These are phyloP conservation scores for Zalaria obscura DNA, from an alignment of 2,329 filamentous ascomycete species.

Conservation along the genomic window DNA sequence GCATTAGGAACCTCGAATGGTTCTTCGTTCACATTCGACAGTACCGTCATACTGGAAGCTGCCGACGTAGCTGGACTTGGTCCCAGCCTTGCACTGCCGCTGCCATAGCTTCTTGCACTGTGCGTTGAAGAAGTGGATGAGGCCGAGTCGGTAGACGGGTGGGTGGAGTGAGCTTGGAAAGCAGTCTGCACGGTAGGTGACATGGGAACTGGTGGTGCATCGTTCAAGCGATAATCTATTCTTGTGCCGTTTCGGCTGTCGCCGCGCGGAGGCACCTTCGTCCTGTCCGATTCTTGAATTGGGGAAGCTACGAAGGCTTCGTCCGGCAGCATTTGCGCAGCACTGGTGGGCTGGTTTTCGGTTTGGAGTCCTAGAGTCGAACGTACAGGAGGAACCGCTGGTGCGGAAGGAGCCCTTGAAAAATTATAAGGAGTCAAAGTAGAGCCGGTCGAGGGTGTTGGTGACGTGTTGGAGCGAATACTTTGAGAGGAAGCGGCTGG, in stretches of 20 bases:
- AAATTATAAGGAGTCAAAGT: too few species aligned
- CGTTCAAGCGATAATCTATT: conserved; percentile 13
- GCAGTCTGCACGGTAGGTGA: conserved; percentile 1
- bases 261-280: conserved; percentile 5
- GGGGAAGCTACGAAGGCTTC: background rate
- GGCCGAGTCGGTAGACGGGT: conserved; percentile 4
- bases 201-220: conserved; percentile 15
- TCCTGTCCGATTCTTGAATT: background rate
- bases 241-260: conserved; percentile 11
- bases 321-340: background rate
- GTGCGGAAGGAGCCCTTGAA: too few species aligned
- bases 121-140: conserved; percentile 6
- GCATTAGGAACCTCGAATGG: background rate
- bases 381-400: too few species aligned
- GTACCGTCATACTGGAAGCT: conserved; percentile 13
- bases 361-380: too few species aligned
- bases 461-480: conserved; percentile 6
- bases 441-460: background rate
- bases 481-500: too few species aligned
- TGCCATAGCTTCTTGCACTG: background rate
- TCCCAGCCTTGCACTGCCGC: conserved; percentile 13
- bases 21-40: conserved; percentile 2
- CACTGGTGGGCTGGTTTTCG: background rate
- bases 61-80: conserved; percentile 16
- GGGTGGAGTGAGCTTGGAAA: conserved; percentile 1